A percentile compares a stretch with the other conserved stretches of the same genome.
Evolutionary conservation across 306 rosid genomes (phyloP).

Genomic region (Cicer judaicum): DNA sequence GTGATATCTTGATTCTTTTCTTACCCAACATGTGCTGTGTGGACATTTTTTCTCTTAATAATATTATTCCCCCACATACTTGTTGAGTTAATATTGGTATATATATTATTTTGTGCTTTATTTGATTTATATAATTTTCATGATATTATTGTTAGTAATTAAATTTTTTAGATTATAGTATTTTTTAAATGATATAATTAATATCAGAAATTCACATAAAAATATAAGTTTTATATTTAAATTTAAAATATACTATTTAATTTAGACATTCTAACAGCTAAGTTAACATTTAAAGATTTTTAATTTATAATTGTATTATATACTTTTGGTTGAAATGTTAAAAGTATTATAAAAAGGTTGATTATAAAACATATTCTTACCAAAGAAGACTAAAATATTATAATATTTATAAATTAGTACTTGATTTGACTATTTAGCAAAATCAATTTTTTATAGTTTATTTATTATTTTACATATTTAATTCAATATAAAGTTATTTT

Average conservation of each 20-base stretch:
- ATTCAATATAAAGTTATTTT: too few species aligned
- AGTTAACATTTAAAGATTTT: too few species aligned
- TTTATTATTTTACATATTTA: too few species aligned
- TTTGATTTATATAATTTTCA: background rate
- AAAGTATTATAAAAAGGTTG: background rate
- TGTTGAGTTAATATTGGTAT: constrained; percentile 7
- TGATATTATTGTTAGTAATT: background rate
- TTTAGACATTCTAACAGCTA: too few species aligned
- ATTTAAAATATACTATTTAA: too few species aligned
- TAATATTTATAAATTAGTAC: too few species aligned
- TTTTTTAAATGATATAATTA: too few species aligned
- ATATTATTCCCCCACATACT: background rate
- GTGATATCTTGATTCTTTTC: constrained; percentile 44
- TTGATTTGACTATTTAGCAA: too few species aligned
- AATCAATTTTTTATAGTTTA: too few species aligned
- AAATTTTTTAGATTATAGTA: background rate
- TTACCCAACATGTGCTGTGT: constrained; percentile 60
- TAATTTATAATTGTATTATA: background rate
- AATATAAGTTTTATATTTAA: too few species aligned
- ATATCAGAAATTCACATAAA: too few species aligned
- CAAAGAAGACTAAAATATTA: too few species aligned
- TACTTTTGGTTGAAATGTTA: background rate
- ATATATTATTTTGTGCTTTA: background rate
- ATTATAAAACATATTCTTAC: background rate
- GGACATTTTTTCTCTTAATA: background rate